Percentiles rank a stretch among this genome's conserved stretches.
Conservation (phyloP, 2,329 filamentous ascomycete species). For the Nannizziopsis barbatae region DNA sequence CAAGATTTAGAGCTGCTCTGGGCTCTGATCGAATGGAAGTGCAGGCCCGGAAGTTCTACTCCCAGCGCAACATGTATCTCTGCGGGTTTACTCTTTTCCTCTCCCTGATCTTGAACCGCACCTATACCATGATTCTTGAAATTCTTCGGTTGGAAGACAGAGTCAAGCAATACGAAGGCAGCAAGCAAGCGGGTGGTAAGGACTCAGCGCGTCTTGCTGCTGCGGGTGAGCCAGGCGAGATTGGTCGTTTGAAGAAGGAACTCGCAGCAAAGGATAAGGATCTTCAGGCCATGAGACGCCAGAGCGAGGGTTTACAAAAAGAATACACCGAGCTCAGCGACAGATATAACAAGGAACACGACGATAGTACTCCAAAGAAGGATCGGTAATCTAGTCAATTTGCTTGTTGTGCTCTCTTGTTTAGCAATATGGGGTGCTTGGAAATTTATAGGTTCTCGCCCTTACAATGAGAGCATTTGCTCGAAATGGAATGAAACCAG, state of each 20-base stretch:
- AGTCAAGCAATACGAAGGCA: constrained; percentile 69
- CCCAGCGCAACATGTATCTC: constrained; percentile 99
- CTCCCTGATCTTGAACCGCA: constrained; percentile 93
- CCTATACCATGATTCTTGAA: constrained; percentile 94
- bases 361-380: constrained; percentile 44
- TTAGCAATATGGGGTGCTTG: background rate
- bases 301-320: constrained; percentile 67
- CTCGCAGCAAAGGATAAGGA: constrained; percentile 67
- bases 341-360: constrained; percentile 51
- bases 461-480: background rate
- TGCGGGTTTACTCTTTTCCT: constrained; percentile 99
- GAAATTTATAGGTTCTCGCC: too few species aligned
- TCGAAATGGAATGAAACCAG: too few species aligned
- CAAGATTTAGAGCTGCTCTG: constrained; percentile 51
- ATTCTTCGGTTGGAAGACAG: constrained; percentile 85
- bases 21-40: constrained; percentile 95
- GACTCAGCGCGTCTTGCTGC: constrained; percentile 60
- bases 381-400: constrained; percentile 35
- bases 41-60: constrained; percentile 99
- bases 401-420: background rate
- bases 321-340: constrained; percentile 83
- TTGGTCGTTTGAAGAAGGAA: constrained; percentile 64
- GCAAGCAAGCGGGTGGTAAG: constrained; percentile 50
- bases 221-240: constrained; percentile 60
- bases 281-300: constrained; percentile 82